phyloP scores from a whole-genome alignment of 1,139 yeast species.

The Saccharomyces hybrid region DNA sequence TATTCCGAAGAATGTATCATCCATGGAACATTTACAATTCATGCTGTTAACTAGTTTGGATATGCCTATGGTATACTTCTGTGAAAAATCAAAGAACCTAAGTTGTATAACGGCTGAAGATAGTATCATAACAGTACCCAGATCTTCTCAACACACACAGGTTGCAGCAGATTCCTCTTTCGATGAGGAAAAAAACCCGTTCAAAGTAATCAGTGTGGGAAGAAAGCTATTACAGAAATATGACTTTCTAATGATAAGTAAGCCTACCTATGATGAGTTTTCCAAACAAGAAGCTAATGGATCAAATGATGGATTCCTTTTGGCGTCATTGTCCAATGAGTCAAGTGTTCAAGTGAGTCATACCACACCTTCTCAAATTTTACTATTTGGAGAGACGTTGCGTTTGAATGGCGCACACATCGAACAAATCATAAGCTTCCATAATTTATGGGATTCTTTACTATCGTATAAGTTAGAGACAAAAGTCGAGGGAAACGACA shows the following conservation, averaged over 20 bases:
- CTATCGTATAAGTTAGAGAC: slow-evolving; percentile 20
- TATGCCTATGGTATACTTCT: slow-evolving; percentile 12
- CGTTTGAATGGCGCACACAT: neutral
- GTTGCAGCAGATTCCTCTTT: slow-evolving; percentile 44
- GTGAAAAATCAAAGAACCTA: slow-evolving; percentile 24
- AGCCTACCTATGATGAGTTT: neutral
- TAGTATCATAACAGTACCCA: slow-evolving; percentile 40
- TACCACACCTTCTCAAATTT: neutral
- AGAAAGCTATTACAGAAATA: slow-evolving; percentile 35
- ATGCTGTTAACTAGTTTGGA: slow-evolving; percentile 13
- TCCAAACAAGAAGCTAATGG: slow-evolving; percentile 15
- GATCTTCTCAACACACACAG: slow-evolving; percentile 32
- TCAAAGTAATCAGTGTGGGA: slow-evolving; percentile 39
- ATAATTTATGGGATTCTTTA: slow-evolving; percentile 27
- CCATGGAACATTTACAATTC: slow-evolving; percentile 5
- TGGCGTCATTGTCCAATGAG: slow-evolving; percentile 11
- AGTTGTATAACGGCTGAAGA: slow-evolving; percentile 40
- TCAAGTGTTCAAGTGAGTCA: neutral
- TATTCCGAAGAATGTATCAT: neutral
- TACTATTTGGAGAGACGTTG: slow-evolving; percentile 1
- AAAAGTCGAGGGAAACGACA: neutral
- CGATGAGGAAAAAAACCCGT: slow-evolving; percentile 43
- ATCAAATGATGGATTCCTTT: slow-evolving; percentile 33
- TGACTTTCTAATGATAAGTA: slow-evolving; percentile 43
- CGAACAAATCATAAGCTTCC: slow-evolving; percentile 13